Evolutionary conservation across 2,329 filamentous ascomycete species (phyloP), one percentile per base, ranked within the genome.

Genomic region (Macrophomina phaseolina): DNA sequence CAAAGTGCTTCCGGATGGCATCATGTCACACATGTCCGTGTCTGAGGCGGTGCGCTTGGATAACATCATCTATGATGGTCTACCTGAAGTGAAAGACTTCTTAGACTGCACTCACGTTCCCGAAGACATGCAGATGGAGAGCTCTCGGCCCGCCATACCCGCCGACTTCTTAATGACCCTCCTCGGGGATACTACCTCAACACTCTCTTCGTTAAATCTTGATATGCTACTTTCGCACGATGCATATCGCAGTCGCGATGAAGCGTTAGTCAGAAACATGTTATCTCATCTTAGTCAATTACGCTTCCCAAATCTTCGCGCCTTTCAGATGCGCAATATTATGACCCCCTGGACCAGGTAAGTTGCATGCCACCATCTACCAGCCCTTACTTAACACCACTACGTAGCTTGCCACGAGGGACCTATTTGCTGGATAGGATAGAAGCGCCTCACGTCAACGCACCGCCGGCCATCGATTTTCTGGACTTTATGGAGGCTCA

Each of bases 291-390:
- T 66, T n/a, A 62, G 62, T 23, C n/a, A 23, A 6, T 71, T 81
- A 42, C 76, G 77, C 1, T 82, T 83, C 66, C 81, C 82, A 6
- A 73, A 79, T 61, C 70, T 84, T 8, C 73, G 78, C 34, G 75
- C 80, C n/a, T 81, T 84, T 34, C 82, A 84, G 64, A 68, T 83
- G 36, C 77, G 82, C 14, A 83, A 83, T 69, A 78, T 80, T 23
- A 78, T 82, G 38, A 67, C 65, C n/a, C 48, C 64, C 11, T 65
- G 63, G 55, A 49, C 55, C 5, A 66, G 1, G 73, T 78, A 11
- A 60, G 71, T 45, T 7, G 16, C 45, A 16, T 0, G 72, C 78
- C 11, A 80, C 78, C 1, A 64, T n/a, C 67, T 82, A 7, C 80
- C 78, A 4, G 48, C 65, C 8, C 75, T 74, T 0, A 62, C 81